A percentile compares a stretch with the other conserved stretches of the same genome.
Evolutionary conservation across 179 eudicot genomes (phyloP).

Genomic region (Beta corolliflora): DNA sequence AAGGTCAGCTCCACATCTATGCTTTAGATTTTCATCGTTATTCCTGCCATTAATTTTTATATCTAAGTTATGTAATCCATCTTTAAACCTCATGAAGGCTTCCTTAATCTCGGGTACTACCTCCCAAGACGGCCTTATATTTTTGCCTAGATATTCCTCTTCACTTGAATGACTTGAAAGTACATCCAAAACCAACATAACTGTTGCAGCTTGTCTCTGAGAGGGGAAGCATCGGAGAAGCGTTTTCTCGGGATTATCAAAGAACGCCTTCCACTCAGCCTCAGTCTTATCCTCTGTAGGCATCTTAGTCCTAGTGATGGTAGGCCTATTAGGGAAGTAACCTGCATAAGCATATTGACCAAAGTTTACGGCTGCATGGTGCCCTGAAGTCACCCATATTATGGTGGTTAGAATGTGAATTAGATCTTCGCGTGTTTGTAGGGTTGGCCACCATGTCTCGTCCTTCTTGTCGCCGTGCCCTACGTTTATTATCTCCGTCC

Average conservation of each 20-base stretch:
- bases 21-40: conserved; percentile 34
- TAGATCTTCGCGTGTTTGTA: conserved; percentile 51
- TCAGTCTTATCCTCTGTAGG: conserved; percentile 32
- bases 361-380: conserved; percentile 77
- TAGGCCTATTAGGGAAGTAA: conserved; percentile 69
- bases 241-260: conserved; percentile 40
- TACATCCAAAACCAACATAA: conserved; percentile 60
- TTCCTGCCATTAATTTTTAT: conserved; percentile 59
- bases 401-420: conserved; percentile 53
- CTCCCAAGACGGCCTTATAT: conserved; percentile 46
- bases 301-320: conserved; percentile 54
- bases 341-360: conserved; percentile 69
- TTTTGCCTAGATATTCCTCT: conserved; percentile 66
- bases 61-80: conserved; percentile 52
- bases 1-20: conserved; percentile 65
- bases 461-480: conserved; percentile 76
- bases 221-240: conserved; percentile 52
- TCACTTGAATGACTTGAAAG: conserved; percentile 64
- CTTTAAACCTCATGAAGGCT: conserved; percentile 51
- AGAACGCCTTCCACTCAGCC: conserved; percentile 34
- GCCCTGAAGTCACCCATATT: conserved; percentile 73
- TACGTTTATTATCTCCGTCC: conserved; percentile 54
- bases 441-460: conserved; percentile 72
- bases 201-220: conserved; percentile 51
- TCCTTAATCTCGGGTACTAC: conserved; percentile 43